Evolutionary conservation across 208 protist genomes (phyloP), one percentile per base, ranked within the genome.

Genomic region (Phytomonas serpens): DNA sequence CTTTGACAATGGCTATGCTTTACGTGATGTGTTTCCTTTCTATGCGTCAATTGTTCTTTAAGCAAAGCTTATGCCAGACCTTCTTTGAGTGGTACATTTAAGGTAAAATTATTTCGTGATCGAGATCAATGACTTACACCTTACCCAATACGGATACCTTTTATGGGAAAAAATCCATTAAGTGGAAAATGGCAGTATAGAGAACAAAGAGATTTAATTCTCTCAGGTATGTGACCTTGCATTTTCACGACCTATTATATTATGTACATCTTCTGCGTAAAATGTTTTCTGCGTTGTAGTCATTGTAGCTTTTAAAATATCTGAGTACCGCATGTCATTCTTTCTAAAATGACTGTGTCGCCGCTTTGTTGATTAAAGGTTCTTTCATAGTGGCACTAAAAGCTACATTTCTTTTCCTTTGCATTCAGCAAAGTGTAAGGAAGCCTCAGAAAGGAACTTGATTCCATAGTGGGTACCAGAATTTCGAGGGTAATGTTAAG

Each of bases 231-330:
- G 11, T n/a, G 65, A 19, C 4, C 29, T 64, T 13, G 32, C 6
- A 34, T 61, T 66, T 68, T 14, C 57, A 32, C 33, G 19, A 38
- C 64, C 68, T 57, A 27, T 19, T 57, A 11, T 57, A 57, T 57
- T 23, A 19, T 57, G 23, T 57, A 23, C 47, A 57, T 57, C 47
- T 23, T 57, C 47, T 57, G 27, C 47, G 47, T 57, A 19, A 27
- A 23, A 6, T 57, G 47, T 19, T 57, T 27, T 57, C 47, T 57
- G 16, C 23, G 27, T 19, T 57, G 47, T 0, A 19, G 19, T 1
- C 47, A 57, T 57, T 27, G 11, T 27, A 27, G 47, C 5, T 57
- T 57, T 57, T 57, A 3, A 57, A 57, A 9, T 19, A 1, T 27
- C 27, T 57, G 47, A 19, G 47, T 27, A 23, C 19, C 34, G 6